These are phyloP conservation scores for Euphorbia peplus DNA, from an alignment of 345 rosid genomes.

Conservation along the genomic window DNA sequence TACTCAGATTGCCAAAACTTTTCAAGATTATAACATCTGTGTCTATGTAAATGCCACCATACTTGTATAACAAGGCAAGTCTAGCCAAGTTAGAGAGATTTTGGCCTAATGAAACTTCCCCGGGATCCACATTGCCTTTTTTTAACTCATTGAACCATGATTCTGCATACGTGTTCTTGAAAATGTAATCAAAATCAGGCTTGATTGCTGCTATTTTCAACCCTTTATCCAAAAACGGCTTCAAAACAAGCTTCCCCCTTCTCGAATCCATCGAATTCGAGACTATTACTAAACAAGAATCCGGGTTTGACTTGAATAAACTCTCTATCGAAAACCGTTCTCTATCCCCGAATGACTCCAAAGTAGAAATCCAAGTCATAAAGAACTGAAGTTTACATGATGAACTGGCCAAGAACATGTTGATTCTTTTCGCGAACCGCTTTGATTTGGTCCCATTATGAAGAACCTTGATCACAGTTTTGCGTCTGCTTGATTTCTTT, in stretches of 20 bases:
- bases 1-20: constrained; percentile 46
- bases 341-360: constrained; percentile 55
- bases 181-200: constrained; percentile 65
- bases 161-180: constrained; percentile 63
- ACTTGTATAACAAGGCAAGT: constrained; percentile 71
- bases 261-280: constrained; percentile 67
- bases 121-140: constrained; percentile 62
- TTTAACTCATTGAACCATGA: constrained; percentile 54
- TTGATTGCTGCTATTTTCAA: constrained; percentile 39
- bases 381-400: constrained; percentile 65
- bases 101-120: constrained; percentile 79
- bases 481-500: constrained; percentile 10
- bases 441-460: constrained; percentile 28
- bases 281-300: constrained; percentile 64
- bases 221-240: constrained; percentile 52
- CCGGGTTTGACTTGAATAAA: constrained; percentile 57
- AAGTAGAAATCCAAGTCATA: constrained; percentile 90
- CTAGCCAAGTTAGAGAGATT: constrained; percentile 81
- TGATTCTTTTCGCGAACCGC: constrained; percentile 43
- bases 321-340: constrained; percentile 61
- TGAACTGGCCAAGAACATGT: constrained; percentile 43
- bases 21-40: constrained; percentile 64
- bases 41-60: constrained; percentile 78
- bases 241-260: constrained; percentile 43
- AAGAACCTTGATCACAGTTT: constrained; percentile 15